Percentiles rank a stretch among this genome's conserved stretches.
Conservation (phyloP, 768 basidiomycete genomes). For the Candolleomyces aberdarensis region DNA sequence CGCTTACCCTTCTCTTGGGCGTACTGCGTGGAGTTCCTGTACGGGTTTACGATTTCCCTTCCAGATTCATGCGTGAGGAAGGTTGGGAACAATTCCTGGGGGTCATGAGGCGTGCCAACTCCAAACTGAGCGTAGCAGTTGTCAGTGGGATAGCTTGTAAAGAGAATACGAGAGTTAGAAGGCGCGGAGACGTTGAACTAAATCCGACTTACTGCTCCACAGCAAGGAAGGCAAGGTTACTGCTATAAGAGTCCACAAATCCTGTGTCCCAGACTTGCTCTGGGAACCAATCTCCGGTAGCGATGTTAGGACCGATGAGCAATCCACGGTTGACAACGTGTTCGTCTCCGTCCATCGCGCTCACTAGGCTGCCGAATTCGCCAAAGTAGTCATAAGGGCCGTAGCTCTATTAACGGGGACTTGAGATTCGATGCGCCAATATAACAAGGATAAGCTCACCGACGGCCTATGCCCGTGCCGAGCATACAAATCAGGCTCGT, state of each 20-base stretch:
- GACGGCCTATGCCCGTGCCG: constrained; percentile 16
- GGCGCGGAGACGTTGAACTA: neutral
- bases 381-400: constrained; percentile 36
- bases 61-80: constrained; percentile 63
- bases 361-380: constrained; percentile 45
- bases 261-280: constrained; percentile 47
- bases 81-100: constrained; percentile 44
- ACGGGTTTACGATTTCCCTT: constrained; percentile 45
- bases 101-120: constrained; percentile 34
- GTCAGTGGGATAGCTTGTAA: constrained; percentile 39
- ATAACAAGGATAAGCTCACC: constrained; percentile 7
- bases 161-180: neutral
- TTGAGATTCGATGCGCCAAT: constrained; percentile 7
- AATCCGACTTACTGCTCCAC: constrained; percentile 52
- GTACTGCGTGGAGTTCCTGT: constrained; percentile 44
- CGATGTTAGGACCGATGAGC: constrained; percentile 67
- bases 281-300: constrained; percentile 50
- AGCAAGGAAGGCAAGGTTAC: constrained; percentile 40
- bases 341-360: constrained; percentile 33
- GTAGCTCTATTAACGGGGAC: constrained; percentile 22
- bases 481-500: constrained; percentile 77
- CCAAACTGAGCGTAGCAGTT: constrained; percentile 57
- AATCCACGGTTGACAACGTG: constrained; percentile 30
- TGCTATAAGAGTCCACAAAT: constrained; percentile 41
- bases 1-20: constrained; percentile 44